phyloP scores from a whole-genome alignment of 176 grass and related monocot genomes.

The Carex cristatella region DNA sequence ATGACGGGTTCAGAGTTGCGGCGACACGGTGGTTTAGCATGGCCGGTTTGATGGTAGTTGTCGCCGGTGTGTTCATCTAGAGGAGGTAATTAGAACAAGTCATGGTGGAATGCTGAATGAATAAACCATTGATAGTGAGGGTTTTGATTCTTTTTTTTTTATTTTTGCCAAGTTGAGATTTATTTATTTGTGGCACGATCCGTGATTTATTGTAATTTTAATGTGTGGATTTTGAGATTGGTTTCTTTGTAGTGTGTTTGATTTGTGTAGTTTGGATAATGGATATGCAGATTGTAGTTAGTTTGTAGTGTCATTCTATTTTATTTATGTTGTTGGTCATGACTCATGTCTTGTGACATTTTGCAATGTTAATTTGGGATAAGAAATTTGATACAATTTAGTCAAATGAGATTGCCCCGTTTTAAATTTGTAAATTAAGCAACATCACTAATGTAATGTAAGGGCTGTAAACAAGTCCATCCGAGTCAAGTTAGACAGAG shows the following conservation, averaged over 20 bases:
- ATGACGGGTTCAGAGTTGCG: constrained; percentile 4
- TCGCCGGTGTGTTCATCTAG: constrained; percentile 24
- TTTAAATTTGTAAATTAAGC: too few relatives aligned
- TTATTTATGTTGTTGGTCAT: not conserved
- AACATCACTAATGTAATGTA: too few relatives aligned
- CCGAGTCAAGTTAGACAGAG: too few relatives aligned
- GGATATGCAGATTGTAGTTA: not conserved
- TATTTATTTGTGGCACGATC: constrained; percentile 2
- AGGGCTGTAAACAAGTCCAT: too few relatives aligned
- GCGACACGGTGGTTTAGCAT: constrained; percentile 25
- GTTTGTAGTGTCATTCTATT: not conserved
- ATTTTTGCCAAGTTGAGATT: constrained; percentile 14
- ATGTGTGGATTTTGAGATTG: not conserved
- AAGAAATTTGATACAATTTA: too few relatives aligned
- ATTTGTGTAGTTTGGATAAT: constrained; percentile 3
- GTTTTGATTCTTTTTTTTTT: constrained; percentile 4
- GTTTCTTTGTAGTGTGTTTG: not conserved
- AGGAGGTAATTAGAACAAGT: not conserved
- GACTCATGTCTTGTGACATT: not conserved
- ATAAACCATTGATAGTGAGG: not conserved
- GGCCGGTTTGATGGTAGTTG: not conserved
- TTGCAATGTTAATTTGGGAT: not conserved
- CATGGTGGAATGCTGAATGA: constrained; percentile 23
- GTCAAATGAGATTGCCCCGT: too few relatives aligned
- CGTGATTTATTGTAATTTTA: not conserved